phyloP scores from a whole-genome alignment of 352 stramenopile species.

The Phytophthora uliginosa region DNA sequence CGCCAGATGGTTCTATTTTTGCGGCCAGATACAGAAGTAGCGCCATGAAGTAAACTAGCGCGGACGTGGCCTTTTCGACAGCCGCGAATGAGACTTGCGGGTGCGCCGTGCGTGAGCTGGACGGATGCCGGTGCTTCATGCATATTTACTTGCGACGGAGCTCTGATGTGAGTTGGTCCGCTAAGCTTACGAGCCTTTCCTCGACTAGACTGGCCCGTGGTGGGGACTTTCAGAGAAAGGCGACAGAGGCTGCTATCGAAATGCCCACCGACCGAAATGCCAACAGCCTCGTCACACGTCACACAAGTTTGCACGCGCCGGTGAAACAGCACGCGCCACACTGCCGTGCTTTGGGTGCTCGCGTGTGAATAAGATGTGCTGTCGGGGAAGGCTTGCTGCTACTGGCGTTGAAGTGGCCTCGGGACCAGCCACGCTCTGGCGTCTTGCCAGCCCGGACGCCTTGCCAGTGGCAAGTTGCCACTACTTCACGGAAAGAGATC shows the following conservation, averaged over 20 bases:
- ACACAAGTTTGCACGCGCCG: neutral
- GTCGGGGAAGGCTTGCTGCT: neutral
- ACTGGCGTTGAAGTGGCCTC: neutral
- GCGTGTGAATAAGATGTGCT: neutral
- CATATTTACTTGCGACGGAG: neutral
- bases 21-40: constrained; percentile 10
- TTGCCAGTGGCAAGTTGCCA: constrained; percentile 1
- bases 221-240: constrained; percentile 13
- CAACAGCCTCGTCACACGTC: constrained; percentile 21
- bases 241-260: constrained; percentile 11
- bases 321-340: too few relatives aligned
- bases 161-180: neutral
- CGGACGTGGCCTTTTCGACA: constrained; percentile 2
- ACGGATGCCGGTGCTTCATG: neutral
- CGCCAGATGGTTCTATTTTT: neutral
- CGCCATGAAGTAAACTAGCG: constrained; percentile 7
- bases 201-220: neutral
- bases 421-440: neutral
- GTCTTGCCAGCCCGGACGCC: neutral
- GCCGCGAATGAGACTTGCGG: constrained; percentile 17
- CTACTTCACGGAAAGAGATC: constrained; percentile 20
- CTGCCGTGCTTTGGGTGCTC: neutral
- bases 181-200: constrained; percentile 7
- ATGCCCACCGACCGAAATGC: neutral
- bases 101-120: neutral